phyloP scores from a whole-genome alignment of 116 monocot species.

The Zostera marina region DNA sequence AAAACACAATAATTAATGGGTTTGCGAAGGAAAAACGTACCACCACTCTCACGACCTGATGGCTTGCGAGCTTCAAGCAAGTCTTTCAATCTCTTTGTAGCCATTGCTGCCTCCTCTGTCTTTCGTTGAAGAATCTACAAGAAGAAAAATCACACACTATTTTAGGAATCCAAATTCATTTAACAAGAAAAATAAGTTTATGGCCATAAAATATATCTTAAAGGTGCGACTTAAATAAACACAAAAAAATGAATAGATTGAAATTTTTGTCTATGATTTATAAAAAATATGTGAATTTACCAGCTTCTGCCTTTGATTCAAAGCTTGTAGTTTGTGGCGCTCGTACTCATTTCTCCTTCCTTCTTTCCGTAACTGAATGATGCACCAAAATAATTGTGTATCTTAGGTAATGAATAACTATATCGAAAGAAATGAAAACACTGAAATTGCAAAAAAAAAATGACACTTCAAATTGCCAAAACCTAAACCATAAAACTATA shows the following conservation, averaged over 20 bases:
- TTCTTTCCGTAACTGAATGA: constrained; percentile 71
- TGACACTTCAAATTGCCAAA: too few species aligned
- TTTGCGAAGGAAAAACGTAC: constrained; percentile 13
- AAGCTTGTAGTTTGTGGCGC: constrained; percentile 88
- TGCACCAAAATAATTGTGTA: not conserved
- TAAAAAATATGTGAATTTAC: constrained; percentile 13
- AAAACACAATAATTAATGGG: not conserved
- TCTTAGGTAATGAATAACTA: not conserved
- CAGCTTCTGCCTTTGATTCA: constrained; percentile 96
- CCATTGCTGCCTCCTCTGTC: constrained; percentile 97
- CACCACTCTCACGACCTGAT: constrained; percentile 44
- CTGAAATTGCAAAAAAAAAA: too few species aligned
- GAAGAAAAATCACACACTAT: not conserved
- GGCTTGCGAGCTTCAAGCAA: constrained; percentile 84
- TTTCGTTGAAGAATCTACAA: constrained; percentile 92
- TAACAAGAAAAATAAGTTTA: not conserved
- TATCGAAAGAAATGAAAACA: too few species aligned
- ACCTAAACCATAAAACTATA: too few species aligned
- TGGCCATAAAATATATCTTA: not conserved
- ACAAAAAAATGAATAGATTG: too few species aligned
- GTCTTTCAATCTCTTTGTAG: constrained; percentile 92
- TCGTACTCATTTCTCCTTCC: constrained; percentile 97
- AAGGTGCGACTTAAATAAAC: not conserved
- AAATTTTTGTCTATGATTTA: too few species aligned
- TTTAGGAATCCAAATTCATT: not conserved